Evolutionary conservation across 192 early-diverging fungal genomes (phyloP), one percentile per base, ranked within the genome.

Genomic region (Geosiphon pyriformis): DNA sequence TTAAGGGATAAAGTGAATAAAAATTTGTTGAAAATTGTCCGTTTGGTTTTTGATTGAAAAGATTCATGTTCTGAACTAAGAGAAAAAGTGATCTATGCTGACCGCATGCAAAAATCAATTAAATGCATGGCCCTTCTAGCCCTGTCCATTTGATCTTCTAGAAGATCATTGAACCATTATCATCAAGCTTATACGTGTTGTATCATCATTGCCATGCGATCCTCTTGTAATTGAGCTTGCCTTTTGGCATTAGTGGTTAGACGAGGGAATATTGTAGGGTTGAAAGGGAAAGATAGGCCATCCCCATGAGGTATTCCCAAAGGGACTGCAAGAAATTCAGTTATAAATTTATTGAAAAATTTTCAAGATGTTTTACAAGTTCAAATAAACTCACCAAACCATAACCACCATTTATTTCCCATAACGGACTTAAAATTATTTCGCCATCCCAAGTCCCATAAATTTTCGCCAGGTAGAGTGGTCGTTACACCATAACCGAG

Each of bases 361-460:
- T 8, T 23, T 50, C 1, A 46, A 50, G 33, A 26, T 20, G 17
- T 2, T 27, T 17, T 25, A 64, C 12, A 18, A 10, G 12, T 20
- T 15, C 15, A n/a, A 12, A 32, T 32, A 46, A 25, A 76, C 76
- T 68, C 76, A 81, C 80, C 6, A 71, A 80, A 82, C 78, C 81
- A 82, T 6, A 78, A 67, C 71, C 74, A 74, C 71, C 72, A 72
- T 20, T 74, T 71, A 1, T 33, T 29, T 18, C 78, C 81, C 81
- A 82, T 82, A 42, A 80, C 72, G n/a, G 71, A 68, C 52, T 70
- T 74, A 78, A 78, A 82, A 49, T 80, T 82, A 20, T 65, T 54
- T 26, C 57, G 58, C 61, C 66, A 72, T n/a, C 76, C 76, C 22
- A 77, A 68, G 54, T 80, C 65, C 66, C 74, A 82, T 6, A 82